Evolutionary conservation across 2,329 filamentous ascomycete species (phyloP).

Genomic region (Knoxdaviesia proteae): DNA sequence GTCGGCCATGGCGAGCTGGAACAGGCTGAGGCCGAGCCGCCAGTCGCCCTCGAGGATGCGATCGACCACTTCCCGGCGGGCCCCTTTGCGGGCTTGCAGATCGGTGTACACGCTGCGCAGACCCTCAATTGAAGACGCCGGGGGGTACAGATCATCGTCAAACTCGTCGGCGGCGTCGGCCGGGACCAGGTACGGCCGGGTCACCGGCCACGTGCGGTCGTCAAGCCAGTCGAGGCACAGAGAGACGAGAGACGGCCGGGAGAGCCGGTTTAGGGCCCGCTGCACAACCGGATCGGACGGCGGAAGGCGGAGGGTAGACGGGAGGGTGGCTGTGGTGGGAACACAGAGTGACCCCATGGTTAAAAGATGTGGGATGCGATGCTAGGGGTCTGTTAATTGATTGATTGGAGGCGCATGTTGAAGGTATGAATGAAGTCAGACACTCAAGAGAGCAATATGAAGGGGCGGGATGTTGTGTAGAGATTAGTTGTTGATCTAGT

Average conservation of each 20-base stretch:
- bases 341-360: conserved; percentile 24
- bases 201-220: conserved; percentile 38
- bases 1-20: conserved; percentile 50
- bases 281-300: conserved; percentile 40
- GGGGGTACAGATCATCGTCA: conserved; percentile 47
- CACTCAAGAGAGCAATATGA: too few species aligned
- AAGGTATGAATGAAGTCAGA: too few species aligned
- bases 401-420: too few species aligned
- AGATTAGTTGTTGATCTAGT: too few species aligned
- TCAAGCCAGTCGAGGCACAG: conserved; percentile 63
- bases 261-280: conserved; percentile 48
- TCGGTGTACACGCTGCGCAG: conserved; percentile 44
- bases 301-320: conserved; percentile 49
- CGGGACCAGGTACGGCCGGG: conserved; percentile 15
- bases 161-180: conserved; percentile 24
- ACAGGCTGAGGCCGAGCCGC: conserved; percentile 41
- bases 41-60: conserved; percentile 48
- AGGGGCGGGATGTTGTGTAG: too few species aligned
- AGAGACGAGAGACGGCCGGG: conserved; percentile 49
- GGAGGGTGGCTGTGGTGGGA: conserved; percentile 50
- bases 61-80: conserved; percentile 40
- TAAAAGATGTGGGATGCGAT: too few species aligned
- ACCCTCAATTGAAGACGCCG: conserved; percentile 41
- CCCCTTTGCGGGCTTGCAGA: conserved; percentile 37
- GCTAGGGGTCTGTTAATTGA: too few species aligned